These are phyloP conservation scores for Hansenula sp. DNA, from an alignment of 1,139 yeast species.

Conservation along the genomic window DNA sequence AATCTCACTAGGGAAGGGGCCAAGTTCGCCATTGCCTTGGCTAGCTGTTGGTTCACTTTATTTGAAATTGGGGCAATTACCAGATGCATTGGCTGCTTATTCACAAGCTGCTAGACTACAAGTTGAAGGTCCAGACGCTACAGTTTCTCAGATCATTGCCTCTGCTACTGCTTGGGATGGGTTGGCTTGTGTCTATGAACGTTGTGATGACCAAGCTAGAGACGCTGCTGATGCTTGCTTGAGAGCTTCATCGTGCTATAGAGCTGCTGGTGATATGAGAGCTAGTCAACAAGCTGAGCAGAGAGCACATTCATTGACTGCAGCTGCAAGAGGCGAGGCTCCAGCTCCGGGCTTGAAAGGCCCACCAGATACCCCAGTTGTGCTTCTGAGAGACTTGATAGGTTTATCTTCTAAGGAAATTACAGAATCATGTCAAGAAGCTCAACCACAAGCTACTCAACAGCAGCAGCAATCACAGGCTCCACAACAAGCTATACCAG, in stretches of 20 bases:
- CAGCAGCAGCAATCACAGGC: slow-evolving; percentile 10
- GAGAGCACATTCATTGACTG: slow-evolving; percentile 37
- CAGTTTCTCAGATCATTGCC: slow-evolving; percentile 32
- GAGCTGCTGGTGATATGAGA: slow-evolving; percentile 42
- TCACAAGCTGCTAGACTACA: slow-evolving; percentile 58
- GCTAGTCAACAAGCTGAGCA: slow-evolving; percentile 39
- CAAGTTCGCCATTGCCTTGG: slow-evolving; percentile 59
- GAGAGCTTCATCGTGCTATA: slow-evolving; percentile 48
- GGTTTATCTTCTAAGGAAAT: slow-evolving; percentile 38
- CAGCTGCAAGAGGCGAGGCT: slow-evolving; percentile 40
- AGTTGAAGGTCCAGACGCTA: slow-evolving; percentile 37
- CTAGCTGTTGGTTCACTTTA: slow-evolving; percentile 61
- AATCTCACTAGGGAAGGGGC: slow-evolving; percentile 51
- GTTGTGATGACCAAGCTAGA: slow-evolving; percentile 55
- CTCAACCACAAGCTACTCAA: slow-evolving; percentile 10
- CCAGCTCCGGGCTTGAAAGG: slow-evolving; percentile 42
- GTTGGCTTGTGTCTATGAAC: slow-evolving; percentile 56
- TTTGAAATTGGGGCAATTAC: slow-evolving; percentile 52
- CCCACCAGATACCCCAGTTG: slow-evolving; percentile 48
- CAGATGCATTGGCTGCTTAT: slow-evolving; percentile 66
- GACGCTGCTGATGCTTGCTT: slow-evolving; percentile 61
- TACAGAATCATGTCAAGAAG: slow-evolving; percentile 27
- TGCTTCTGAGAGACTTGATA: slow-evolving; percentile 44
- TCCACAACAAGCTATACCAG: slow-evolving; percentile 1
- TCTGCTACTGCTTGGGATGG: slow-evolving; percentile 68